These are phyloP conservation scores for Sporothrix pallida DNA, from an alignment of 2,329 filamentous ascomycete genomes.

Conservation along the genomic window DNA sequence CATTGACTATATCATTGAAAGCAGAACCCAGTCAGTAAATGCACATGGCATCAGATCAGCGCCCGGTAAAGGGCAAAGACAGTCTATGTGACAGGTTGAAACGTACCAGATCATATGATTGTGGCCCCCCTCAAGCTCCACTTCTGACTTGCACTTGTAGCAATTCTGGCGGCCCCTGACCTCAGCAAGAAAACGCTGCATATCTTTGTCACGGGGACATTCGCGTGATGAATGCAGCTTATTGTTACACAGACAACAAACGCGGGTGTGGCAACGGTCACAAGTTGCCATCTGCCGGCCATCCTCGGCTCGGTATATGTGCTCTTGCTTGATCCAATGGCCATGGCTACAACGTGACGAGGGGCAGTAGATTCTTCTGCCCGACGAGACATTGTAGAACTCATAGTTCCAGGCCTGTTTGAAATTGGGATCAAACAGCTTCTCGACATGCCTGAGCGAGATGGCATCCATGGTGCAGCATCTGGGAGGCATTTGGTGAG, in stretches of 20 bases:
- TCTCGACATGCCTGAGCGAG: constrained; percentile 75
- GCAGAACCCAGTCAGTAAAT: neutral
- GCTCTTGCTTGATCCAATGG: constrained; percentile 76
- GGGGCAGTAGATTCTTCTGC: constrained; percentile 79
- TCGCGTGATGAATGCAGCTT: constrained; percentile 73
- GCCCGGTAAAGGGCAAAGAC: too few relatives aligned
- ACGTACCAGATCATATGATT: constrained; percentile 87
- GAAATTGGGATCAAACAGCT: constrained; percentile 73
- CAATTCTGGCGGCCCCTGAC: constrained; percentile 79
- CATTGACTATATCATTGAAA: constrained; percentile 61
- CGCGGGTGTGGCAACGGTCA: constrained; percentile 71
- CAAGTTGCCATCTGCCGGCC: constrained; percentile 73
- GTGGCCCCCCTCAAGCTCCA: constrained; percentile 81
- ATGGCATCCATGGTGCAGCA: constrained; percentile 80
- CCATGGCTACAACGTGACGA: constrained; percentile 73
- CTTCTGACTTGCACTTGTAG: constrained; percentile 72
- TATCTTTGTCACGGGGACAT: constrained; percentile 70
- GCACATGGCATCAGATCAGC: neutral
- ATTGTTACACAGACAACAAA: constrained; percentile 75
- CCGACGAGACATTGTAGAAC: constrained; percentile 75
- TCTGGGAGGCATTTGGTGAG: constrained; percentile 81
- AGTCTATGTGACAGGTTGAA: constrained; percentile 32
- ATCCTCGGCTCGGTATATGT: constrained; percentile 63
- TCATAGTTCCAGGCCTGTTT: constrained; percentile 82
- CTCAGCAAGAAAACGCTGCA: constrained; percentile 65